These are phyloP conservation scores for Galerina sulciceps DNA, from an alignment of 768 basidiomycete species.

Conservation along the genomic window DNA sequence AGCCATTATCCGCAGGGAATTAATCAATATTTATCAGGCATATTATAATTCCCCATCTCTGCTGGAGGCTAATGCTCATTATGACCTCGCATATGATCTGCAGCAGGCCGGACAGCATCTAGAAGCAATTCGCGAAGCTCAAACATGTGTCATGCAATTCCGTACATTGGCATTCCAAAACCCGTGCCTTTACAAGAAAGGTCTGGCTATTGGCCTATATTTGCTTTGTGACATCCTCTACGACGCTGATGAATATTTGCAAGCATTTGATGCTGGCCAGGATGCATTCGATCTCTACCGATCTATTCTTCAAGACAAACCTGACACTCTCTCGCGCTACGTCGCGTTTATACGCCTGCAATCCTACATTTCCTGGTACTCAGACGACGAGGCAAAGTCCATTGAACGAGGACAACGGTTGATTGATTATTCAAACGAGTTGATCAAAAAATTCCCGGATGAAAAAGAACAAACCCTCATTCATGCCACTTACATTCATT, in stretches of 20 bases:
- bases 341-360: neutral
- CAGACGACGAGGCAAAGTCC: neutral
- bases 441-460: neutral
- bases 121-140: neutral
- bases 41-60: neutral
- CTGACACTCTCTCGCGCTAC: neutral
- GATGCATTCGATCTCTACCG: slow-evolving; percentile 3
- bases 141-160: slow-evolving; percentile 5
- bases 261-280: slow-evolving; percentile 1
- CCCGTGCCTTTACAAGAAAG: neutral
- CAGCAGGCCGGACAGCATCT: neutral
- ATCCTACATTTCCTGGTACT: neutral
- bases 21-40: neutral
- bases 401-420: neutral
- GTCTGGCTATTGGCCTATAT: neutral
- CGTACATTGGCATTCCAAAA: slow-evolving; percentile 1
- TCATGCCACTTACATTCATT: neutral
- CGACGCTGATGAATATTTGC: neutral
- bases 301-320: neutral
- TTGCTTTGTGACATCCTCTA: neutral
- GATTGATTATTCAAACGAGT: neutral
- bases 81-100: slow-evolving; percentile 7
- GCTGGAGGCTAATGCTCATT: slow-evolving; percentile 3
- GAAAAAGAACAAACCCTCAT: neutral
- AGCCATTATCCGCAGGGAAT: neutral